phyloP scores from a whole-genome alignment of 345 rosid species.

The Gossypium ekmanianum region DNA sequence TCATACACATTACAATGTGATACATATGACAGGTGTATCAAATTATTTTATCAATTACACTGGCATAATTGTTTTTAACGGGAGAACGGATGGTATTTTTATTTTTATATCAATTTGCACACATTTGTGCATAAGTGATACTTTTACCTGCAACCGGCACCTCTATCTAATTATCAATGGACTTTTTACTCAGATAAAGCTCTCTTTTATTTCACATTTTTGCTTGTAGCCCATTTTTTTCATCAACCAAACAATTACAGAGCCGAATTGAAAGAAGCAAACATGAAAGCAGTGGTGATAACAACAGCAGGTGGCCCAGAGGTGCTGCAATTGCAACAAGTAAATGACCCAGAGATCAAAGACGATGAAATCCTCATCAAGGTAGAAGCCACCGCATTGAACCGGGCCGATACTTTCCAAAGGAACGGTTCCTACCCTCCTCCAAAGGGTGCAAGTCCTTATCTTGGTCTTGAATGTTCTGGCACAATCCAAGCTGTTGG shows the following conservation, averaged over 20 bases:
- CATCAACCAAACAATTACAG: background rate
- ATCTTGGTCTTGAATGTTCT: slow-evolving; percentile 81
- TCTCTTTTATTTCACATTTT: background rate
- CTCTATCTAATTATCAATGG: no score
- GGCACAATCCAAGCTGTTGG: slow-evolving; percentile 69
- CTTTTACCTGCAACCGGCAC: no score
- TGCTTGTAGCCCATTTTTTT: background rate
- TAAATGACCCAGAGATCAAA: slow-evolving; percentile 57
- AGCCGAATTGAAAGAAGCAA: background rate
- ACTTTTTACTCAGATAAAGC: no score
- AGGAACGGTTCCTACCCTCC: slow-evolving; percentile 67
- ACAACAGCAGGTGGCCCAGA: slow-evolving; percentile 74
- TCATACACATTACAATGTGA: rapidly evolving
- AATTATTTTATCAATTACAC: no score
- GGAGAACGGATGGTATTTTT: no score
- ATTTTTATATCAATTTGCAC: no score
- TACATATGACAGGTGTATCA: no score
- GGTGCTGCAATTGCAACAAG: slow-evolving; percentile 66
- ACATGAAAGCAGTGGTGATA: slow-evolving; percentile 85
- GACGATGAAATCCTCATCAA: slow-evolving; percentile 73
- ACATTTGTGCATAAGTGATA: no score
- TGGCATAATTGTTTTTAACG: no score
- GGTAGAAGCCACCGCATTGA: slow-evolving; percentile 71
- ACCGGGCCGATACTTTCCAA: slow-evolving; percentile 74
- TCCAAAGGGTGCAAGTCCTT: slow-evolving; percentile 71